Percentiles rank a stretch among this genome's conserved stretches.
Conservation (phyloP, 139 green algal genomes). For the Closterium sp. region DNA sequence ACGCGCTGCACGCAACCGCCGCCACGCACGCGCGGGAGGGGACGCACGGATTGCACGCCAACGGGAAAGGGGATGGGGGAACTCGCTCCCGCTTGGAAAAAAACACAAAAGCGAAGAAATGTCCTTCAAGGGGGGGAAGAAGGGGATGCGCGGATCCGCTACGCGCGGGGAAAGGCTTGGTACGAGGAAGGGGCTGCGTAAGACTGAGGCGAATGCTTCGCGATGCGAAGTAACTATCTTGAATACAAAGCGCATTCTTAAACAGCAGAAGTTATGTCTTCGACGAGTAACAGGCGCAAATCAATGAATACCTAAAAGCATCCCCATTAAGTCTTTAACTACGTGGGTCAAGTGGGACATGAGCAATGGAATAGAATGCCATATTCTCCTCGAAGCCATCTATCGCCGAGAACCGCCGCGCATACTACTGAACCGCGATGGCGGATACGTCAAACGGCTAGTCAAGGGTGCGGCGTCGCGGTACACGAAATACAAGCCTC, state of each 20-base stretch:
- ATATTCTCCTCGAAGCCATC: background rate
- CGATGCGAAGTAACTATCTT: background rate
- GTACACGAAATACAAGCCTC: too few species aligned
- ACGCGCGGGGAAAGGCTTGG: background rate
- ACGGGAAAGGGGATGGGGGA: background rate
- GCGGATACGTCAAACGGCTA: background rate
- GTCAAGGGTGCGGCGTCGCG: background rate
- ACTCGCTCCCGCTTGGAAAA: background rate
- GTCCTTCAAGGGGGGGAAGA: too few species aligned
- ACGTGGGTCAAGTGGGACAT: background rate
- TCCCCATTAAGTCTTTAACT: background rate
- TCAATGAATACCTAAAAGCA: background rate
- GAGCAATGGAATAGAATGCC: too few species aligned
- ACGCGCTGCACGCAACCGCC: conserved; percentile 56
- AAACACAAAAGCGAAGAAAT: background rate
- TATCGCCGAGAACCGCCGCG: background rate
- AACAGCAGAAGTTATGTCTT: background rate
- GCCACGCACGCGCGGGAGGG: background rate
- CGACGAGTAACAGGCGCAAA: background rate
- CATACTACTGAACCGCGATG: background rate
- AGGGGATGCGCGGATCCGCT: background rate
- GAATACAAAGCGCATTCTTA: background rate
- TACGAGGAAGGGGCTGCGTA: background rate
- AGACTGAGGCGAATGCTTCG: too few species aligned
- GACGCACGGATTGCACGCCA: background rate